Base-by-base conservation (phyloP, 1,139 yeast genomes). In the Ogataea hybrid region DNA sequence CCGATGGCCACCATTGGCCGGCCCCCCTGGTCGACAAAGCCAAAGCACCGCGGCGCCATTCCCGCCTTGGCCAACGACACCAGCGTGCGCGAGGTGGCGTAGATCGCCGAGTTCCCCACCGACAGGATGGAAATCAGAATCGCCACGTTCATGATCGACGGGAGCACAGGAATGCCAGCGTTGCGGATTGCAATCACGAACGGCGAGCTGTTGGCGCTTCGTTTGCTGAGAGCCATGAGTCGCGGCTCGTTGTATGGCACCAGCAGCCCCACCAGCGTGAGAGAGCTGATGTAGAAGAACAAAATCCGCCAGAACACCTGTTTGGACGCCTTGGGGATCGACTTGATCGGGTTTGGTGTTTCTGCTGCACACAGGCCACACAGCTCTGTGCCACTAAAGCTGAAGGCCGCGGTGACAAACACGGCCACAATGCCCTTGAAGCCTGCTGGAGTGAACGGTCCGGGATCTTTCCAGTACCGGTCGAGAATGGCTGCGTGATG, bases 291-390 rank as follows among this genome's bases (percentile, higher is more conserved):
- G 64, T 81, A 82, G 62, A 81, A 82, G 28, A 81, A 61, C 25
- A 77, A 65, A 42, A 82, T 77, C 72, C 88, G 77, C 85, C 86
- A 81, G 57, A 81, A 80, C 4, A 79, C 86, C 59, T 79, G 84
- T 58, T 81, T 82, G 35, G 84, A 79, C 33, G 95, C 95, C 52
- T 70, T 71, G 39, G 95, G 95, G 41, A 86, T 67, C 25, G 85
- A 62, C 56, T 72, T 75, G 58, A 72, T 55, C 25, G 58, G 58
- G 38, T 62, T 53, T 32, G 59, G 52, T 31, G 75, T 63, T 52
- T 74, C 79, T 27, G 81, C 81, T 21, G 80, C 77, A 35, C 70
- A 64, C 37, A 67, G 55, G 15, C 69, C 70, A 47, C 64, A 59
- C 58, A 73, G 63, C 53, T 71, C 77, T 17, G 73, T 65, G 41